Evolutionary conservation across 768 basidiomycete species (phyloP), one percentile per base, ranked within the genome.

Genomic region (Mycena galopus): DNA sequence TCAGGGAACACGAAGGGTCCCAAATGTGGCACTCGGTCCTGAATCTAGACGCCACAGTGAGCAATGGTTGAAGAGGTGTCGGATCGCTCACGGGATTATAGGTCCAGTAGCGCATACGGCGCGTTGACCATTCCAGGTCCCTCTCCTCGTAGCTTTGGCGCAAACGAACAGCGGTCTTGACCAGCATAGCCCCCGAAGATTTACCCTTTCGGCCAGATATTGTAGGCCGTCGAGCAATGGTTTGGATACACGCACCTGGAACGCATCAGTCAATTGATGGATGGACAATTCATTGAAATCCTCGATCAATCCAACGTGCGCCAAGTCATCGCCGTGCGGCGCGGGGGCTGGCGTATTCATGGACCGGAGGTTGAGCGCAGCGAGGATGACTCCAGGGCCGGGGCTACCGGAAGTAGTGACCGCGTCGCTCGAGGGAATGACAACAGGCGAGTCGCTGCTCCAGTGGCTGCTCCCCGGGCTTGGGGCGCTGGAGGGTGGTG

Each of bases 1-100:
- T 86, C 84, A 0, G 91, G 91, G 75, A 90, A 91, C 0, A 37
- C 70, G 75, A 86, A 88, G 59, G 59, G 23, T 69, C 27, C 55
- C 2, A n/a, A 29, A 10, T 71, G 70, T 3, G 64, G 70, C 17
- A 65, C 17, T 4, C 32, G 32, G n/a, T 71, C 8, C 37, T 65
- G 50, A 4, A 33, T 23, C 70, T 71, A 21, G 10, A 47, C 4
- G 16, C 17, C 27, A 9, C n/a, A 9, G 29, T 55, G 23, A 51
- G n/a, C n/a, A n/a, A 0, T 21, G 50, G 4, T 25, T 51, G 21
- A 51, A 7, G 25, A 16, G 16, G 11, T 11, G n/a, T 9, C 23
- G n/a, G 17, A 51, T 47, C 30, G 12, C 68, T 33, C 32, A 69
- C 67, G 3, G 69, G 63, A n/a, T 42, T 71, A 29, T 56, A 71